Conservation (phyloP, 179 eudicot species). For the Beta lomatogona region DNA sequence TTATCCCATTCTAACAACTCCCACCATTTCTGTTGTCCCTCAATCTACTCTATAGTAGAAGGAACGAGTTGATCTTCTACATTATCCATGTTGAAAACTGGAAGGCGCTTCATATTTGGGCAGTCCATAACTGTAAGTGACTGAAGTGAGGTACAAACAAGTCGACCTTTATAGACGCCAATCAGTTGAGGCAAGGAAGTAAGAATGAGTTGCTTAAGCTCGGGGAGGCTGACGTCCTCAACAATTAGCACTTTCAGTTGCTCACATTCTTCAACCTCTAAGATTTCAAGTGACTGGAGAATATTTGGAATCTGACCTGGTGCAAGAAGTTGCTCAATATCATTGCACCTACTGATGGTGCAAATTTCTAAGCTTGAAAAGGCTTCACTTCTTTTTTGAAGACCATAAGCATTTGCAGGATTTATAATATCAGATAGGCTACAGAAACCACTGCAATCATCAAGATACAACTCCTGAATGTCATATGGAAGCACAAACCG, state of each 20-base stretch:
- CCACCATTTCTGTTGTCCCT: constrained; percentile 4
- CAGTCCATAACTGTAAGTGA: neutral
- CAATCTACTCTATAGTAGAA: neutral
- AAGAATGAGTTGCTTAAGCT: neutral
- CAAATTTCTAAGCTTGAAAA: constrained; percentile 16
- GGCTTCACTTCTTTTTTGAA: neutral
- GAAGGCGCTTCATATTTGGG: constrained; percentile 2
- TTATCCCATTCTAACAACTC: neutral
- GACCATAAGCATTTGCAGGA: neutral
- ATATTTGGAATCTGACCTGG: neutral
- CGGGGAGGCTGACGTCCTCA: neutral
- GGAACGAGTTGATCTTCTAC: no score
- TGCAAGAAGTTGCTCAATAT: neutral
- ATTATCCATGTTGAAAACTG: neutral
- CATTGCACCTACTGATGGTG: constrained; percentile 8
- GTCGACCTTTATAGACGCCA: neutral
- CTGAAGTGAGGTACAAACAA: neutral
- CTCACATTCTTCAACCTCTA: constrained; percentile 7
- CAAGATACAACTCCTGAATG: constrained; percentile 15
- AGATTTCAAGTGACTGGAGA: neutral
- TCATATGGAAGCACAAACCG: constrained; percentile 13
- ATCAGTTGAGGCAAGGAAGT: constrained; percentile 5
- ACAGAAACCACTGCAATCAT: constrained; percentile 4
- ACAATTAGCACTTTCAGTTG: neutral
- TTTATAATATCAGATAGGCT: constrained; percentile 4